phyloP scores from a whole-genome alignment of 2,329 filamentous ascomycete genomes.

The Colletotrichum cereale region DNA sequence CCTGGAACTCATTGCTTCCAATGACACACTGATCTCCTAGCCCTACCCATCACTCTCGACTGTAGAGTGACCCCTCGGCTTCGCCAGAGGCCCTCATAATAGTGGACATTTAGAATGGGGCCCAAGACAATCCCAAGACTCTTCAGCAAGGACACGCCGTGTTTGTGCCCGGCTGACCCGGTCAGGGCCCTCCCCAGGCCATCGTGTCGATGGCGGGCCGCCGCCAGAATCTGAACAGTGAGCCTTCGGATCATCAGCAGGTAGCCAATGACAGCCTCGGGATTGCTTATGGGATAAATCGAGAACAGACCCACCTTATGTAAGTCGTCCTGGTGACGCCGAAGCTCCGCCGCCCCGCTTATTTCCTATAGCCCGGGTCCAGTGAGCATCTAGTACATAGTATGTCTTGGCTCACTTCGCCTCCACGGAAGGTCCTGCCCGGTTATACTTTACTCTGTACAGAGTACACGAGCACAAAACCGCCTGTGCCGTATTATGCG shows the following conservation, averaged over 20 bases:
- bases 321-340: constrained; percentile 19
- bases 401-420: not conserved
- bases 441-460: too few species aligned
- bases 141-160: constrained; percentile 33
- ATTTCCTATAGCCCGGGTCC: constrained; percentile 2
- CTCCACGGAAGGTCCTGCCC: constrained; percentile 17
- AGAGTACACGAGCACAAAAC: constrained; percentile 16
- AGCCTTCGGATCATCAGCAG: not conserved
- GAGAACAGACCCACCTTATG: constrained; percentile 15
- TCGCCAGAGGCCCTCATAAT: constrained; percentile 21
- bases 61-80: not conserved
- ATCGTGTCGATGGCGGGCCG: constrained; percentile 8
- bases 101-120: constrained; percentile 16
- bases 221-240: not conserved
- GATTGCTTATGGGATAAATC: constrained; percentile 2
- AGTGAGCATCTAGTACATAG: too few species aligned
- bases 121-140: constrained; percentile 5
- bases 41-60: not conserved
- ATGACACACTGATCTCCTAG: constrained; percentile 16
- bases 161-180: constrained; percentile 37
- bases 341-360: not conserved
- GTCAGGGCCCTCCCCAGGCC: constrained; percentile 5
- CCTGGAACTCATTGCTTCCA: not conserved
- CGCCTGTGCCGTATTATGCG: constrained; percentile 14
- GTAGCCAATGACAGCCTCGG: constrained; percentile 6